Percentiles rank a stretch among this genome's conserved stretches.
These are phyloP conservation scores for Lasiodiplodia gonubiensis DNA, from an alignment of 2,329 filamentous ascomycete genomes.

Conservation along the genomic window DNA sequence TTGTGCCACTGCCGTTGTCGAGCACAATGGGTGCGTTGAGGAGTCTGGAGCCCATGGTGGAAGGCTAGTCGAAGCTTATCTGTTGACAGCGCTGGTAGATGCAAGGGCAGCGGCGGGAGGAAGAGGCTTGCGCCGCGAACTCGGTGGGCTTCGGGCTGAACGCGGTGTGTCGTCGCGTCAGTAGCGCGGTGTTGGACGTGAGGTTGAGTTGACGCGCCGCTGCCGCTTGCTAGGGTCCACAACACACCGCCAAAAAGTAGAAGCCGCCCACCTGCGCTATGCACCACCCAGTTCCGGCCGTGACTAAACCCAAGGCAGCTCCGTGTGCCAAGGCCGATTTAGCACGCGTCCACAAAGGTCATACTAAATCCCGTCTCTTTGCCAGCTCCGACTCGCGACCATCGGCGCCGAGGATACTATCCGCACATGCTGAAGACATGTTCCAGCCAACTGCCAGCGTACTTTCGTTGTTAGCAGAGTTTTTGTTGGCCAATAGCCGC, in stretches of 20 bases:
- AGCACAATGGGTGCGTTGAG: conserved; percentile 99
- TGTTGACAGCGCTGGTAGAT: conserved; percentile 7
- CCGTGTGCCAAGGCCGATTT: conserved; percentile 1
- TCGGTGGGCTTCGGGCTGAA: conserved; percentile 6
- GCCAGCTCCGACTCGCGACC: neutral
- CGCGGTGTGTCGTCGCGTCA: conserved; percentile 22
- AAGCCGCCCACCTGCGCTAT: neutral
- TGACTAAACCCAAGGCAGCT: neutral
- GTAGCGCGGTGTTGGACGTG: conserved; percentile 2
- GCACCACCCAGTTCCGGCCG: neutral
- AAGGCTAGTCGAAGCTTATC: conserved; percentile 5
- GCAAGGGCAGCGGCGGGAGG: conserved; percentile 15
- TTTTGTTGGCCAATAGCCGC: neutral
- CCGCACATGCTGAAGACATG: neutral
- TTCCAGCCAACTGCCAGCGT: neutral
- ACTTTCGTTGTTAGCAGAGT: neutral
- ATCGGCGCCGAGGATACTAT: neutral
- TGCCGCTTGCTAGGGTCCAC: conserved; percentile 24
- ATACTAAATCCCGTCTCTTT: neutral
- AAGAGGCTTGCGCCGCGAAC: conserved; percentile 4
- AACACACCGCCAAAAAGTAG: conserved; percentile 14
- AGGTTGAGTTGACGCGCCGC: conserved; percentile 13
- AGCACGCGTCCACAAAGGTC: conserved; percentile 10
- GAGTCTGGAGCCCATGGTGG: conserved; percentile 63
- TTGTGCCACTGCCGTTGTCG: conserved; percentile 98